phyloP scores from a whole-genome alignment of 2,329 filamentous ascomycete species.

The Torrubiella hemipterigena region DNA sequence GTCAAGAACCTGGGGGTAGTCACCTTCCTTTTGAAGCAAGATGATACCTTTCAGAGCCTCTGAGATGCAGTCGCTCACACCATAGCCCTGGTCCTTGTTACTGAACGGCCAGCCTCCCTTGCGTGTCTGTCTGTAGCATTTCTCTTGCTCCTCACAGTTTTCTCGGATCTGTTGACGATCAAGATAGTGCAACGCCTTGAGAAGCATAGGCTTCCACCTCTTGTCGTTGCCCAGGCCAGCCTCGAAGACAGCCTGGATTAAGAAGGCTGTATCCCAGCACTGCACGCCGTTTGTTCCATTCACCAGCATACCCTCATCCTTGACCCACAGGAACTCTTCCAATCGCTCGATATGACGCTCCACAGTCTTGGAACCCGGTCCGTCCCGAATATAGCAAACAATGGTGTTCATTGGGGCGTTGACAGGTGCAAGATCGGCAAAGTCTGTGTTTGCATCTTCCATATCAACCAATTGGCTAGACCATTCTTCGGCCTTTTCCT shows the following conservation, averaged over 20 bases:
- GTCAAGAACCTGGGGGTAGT: conserved; percentile 62
- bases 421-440: conserved; percentile 74
- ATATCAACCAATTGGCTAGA: conserved; percentile 73
- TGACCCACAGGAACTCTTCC: conserved; percentile 84
- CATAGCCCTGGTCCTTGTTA: conserved; percentile 84
- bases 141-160: conserved; percentile 62
- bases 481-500: conserved; percentile 66
- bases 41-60: conserved; percentile 84
- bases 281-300: conserved; percentile 99
- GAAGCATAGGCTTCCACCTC: conserved; percentile 73
- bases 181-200: conserved; percentile 71
- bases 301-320: conserved; percentile 80
- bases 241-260: conserved; percentile 71
- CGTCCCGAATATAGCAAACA: conserved; percentile 73
- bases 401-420: conserved; percentile 87
- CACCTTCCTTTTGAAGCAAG: conserved; percentile 65
- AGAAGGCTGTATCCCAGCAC: conserved; percentile 89
- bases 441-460: conserved; percentile 90
- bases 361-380: conserved; percentile 60
- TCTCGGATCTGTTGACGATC: conserved; percentile 86
- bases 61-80: conserved; percentile 86
- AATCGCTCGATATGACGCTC: conserved; percentile 68
- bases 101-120: conserved; percentile 97
- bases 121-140: conserved; percentile 78
- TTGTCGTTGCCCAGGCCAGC: conserved; percentile 66